Percentiles rank a stretch among this genome's conserved stretches.
phyloP scores from a whole-genome alignment of 1,139 yeast species.

The Candida pseudoviswanathii region DNA sequence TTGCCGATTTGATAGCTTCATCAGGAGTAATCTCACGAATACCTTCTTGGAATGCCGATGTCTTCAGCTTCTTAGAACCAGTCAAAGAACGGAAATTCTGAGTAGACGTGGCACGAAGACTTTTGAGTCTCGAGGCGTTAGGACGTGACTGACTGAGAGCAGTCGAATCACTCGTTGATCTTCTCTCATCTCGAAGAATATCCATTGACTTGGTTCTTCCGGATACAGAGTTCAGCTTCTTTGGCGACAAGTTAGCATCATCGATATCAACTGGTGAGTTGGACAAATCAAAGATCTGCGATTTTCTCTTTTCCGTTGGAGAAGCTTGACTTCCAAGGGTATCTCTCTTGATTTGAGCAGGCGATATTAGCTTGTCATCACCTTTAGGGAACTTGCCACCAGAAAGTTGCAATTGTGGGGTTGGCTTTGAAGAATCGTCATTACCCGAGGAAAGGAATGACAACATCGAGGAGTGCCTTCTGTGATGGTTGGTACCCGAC shows the following conservation, averaged over 20 bases:
- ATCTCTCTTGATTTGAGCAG: slow-evolving; percentile 28
- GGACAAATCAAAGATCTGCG: slow-evolving; percentile 12
- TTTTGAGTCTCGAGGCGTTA: slow-evolving; percentile 36
- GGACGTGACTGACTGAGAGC: slow-evolving; percentile 10
- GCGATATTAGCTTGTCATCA: slow-evolving; percentile 24
- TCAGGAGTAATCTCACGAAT: slow-evolving; percentile 74
- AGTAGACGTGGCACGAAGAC: slow-evolving; percentile 46
- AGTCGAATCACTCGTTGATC: slow-evolving; percentile 33
- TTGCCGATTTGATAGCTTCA: slow-evolving; percentile 77
- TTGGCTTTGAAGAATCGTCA: slow-evolving; percentile 8
- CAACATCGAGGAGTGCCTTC: slow-evolving; percentile 50
- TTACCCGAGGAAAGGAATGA: slow-evolving; percentile 39
- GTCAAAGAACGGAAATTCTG: slow-evolving; percentile 47
- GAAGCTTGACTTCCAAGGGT: slow-evolving; percentile 6
- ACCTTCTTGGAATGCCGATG: slow-evolving; percentile 95
- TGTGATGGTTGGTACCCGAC: slow-evolving; percentile 31
- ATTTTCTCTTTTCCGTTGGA: slow-evolving; percentile 4
- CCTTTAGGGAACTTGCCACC: slow-evolving; percentile 1
- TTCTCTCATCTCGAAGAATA: slow-evolving; percentile 29
- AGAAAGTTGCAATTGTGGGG: slow-evolving; percentile 4
- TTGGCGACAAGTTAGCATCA: slow-evolving; percentile 38
- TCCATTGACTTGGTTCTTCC: slow-evolving; percentile 15
- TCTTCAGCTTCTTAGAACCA: slow-evolving; percentile 57
- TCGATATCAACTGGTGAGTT: slow-evolving; percentile 31
- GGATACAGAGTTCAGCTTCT: slow-evolving; percentile 33